These are phyloP conservation scores for Tremella yokohamensis DNA, from an alignment of 768 basidiomycete species.

Conservation along the genomic window DNA sequence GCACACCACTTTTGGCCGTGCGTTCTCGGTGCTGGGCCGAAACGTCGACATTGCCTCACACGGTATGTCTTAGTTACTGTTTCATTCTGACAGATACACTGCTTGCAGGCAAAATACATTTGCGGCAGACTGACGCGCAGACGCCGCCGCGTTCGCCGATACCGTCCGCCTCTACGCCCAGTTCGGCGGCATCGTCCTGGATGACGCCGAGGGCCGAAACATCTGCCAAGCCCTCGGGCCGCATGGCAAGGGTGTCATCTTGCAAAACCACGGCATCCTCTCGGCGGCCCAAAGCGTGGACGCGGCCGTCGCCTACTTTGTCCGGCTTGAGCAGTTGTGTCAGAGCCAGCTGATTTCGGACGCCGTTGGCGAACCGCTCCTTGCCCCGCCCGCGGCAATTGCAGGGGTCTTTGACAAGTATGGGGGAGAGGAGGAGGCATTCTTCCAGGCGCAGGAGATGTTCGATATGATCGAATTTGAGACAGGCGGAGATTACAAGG, in stretches of 20 bases:
- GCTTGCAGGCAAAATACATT: not conserved
- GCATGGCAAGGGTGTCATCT: slow-evolving; percentile 21
- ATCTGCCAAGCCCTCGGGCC: slow-evolving; percentile 51
- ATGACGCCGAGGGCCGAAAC: slow-evolving; percentile 55
- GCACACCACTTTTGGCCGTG: slow-evolving; percentile 57
- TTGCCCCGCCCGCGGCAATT: not conserved
- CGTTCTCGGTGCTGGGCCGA: slow-evolving; percentile 55
- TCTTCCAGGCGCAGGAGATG: slow-evolving; percentile 3
- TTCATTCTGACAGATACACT: not conserved
- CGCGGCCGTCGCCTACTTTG: slow-evolving; percentile 14
- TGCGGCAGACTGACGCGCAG: not conserved
- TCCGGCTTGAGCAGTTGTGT: slow-evolving; percentile 1
- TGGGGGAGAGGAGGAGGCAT: slow-evolving; percentile 4
- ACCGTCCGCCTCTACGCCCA: slow-evolving; percentile 51
- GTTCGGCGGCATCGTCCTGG: slow-evolving; percentile 57
- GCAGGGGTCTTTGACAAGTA: not conserved
- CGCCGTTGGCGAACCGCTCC: not conserved
- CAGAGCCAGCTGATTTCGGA: slow-evolving; percentile 4
- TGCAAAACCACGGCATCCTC: slow-evolving; percentile 30
- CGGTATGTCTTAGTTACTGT: not conserved
- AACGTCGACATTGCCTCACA: slow-evolving; percentile 12
- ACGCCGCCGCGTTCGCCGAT: slow-evolving; percentile 20
- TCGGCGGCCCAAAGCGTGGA: slow-evolving; percentile 21
- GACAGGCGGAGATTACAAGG: slow-evolving; percentile 1
- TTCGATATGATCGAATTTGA: not conserved